Evolutionary conservation across 2,329 filamentous ascomycete genomes (phyloP), one percentile per base, ranked within the genome.

Genomic region (Colletotrichum sidae): DNA sequence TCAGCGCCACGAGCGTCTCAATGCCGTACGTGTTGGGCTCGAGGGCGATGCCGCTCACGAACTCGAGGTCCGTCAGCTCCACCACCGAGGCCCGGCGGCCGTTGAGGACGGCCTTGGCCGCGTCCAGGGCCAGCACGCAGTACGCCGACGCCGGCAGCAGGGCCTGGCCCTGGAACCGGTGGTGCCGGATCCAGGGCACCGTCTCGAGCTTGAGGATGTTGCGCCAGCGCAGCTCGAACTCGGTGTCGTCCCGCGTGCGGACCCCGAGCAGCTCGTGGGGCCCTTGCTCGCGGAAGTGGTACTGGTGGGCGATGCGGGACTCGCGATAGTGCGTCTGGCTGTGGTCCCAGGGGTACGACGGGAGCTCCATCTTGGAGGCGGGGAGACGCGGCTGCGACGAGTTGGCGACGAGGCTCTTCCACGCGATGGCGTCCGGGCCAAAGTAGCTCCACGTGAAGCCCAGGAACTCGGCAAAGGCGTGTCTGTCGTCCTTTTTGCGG

Each of bases 91-190:
- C 74, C 0, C 51, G 12, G 0, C 72, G 72, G 1, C 70, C 72
- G 1, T 65, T 68, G 6, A 77, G 45, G 1, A 76, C 68, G 1
- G 65, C 69, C 3, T 69, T 73, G 2, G 79, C 77, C 3, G 82
- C 82, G 61, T 84, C 82, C 0, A 81, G 71, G 1, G 78, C 80
- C 71, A 83, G 80, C 13, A 75, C 72, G 1, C 83, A 57, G 68
- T 82, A 84, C 0, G 75, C 81, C 0, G 82, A 77, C 1, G 71
- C 78, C 0, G 84, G 83, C 55, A 83, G 82, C 8, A 86, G 72
- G 12, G 77, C 72, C 45, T 81, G 71, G 3, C 72, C 71, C 34
- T 80, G 74, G 51, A 73, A 59, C 25, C 68, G 64, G 56, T 84
- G 80, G 42, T 79, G 75, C 7, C 62, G 50, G 5, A 83, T 64